These are phyloP conservation scores for Priceomyces carsonii DNA, from an alignment of 805 yeast species.

Conservation along the genomic window DNA sequence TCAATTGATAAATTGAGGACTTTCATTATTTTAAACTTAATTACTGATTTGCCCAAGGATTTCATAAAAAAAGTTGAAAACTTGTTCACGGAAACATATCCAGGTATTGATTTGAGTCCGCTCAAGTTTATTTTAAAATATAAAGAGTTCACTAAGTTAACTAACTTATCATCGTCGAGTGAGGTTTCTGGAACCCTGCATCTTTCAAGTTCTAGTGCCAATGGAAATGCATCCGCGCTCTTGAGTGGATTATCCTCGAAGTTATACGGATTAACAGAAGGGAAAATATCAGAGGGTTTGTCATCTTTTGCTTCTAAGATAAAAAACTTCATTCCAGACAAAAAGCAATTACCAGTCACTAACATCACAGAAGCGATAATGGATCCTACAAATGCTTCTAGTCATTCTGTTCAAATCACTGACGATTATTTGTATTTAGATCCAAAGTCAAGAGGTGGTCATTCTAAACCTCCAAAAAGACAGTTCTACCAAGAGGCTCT, in stretches of 20 bases:
- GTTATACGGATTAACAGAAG: conserved; percentile 80
- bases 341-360: conserved; percentile 85
- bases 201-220: conserved; percentile 7
- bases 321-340: conserved; percentile 83
- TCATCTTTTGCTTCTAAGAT: conserved; percentile 87
- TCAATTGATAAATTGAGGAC: conserved; percentile 84
- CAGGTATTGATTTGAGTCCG: conserved; percentile 56
- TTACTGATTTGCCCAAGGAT: conserved; percentile 38
- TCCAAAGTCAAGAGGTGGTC: conserved; percentile 89
- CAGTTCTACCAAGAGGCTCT: conserved; percentile 77
- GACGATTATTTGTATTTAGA: conserved; percentile 91
- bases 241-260: conserved; percentile 75
- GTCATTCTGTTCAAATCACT: conserved; percentile 66
- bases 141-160: conserved; percentile 53
- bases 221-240: conserved; percentile 49
- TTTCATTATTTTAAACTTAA: conserved; percentile 72
- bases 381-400: conserved; percentile 72
- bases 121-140: conserved; percentile 75
- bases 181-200: conserved; percentile 7
- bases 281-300: conserved; percentile 83
- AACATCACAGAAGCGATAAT: conserved; percentile 87
- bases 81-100: conserved; percentile 54
- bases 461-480: conserved; percentile 84
- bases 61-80: conserved; percentile 58
- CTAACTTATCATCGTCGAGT: conserved; percentile 18